Evolutionary conservation across 495 filamentous ascomycete species (phyloP), one percentile per base, ranked within the genome.

Genomic region (Penicillium diatomitis): DNA sequence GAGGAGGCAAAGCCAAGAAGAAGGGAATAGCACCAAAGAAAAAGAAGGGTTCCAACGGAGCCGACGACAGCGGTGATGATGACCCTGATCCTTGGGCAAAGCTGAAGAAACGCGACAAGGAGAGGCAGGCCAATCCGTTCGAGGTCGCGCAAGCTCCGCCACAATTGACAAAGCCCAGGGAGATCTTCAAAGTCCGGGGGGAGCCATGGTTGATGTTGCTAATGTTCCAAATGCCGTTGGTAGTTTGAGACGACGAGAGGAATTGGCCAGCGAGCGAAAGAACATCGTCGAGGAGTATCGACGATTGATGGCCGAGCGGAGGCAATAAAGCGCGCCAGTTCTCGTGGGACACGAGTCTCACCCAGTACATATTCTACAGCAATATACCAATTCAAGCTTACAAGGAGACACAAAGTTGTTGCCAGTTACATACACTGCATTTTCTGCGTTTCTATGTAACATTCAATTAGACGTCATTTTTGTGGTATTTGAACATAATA

Each of bases 91-190:
- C 88, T 7, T 98, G 91, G 90, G 82, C 77, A 44, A 80, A 77
- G 50, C 64, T 97, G 54, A 71, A 68, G 53, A 72, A 69, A 36
- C 74, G 80, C 34, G 81, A 75, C 8, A 76, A 79, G 29, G 85
- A 78, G 61, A 70, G 76, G 36, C 48, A 58, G 51, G 36, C 65
- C 44, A 64, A 68, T 67, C 71, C 95, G 44, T 80, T 90, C 58
- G 90, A 96, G 58, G 81, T 91, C 35, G 90, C 80, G 6, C 67
- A 82, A 41, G 90, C 87, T 10, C 92, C 92, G 35, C 92, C 92
- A 6, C 77, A 81, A 53, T 73, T 96, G 52, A 80, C 70, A 43
- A 74, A 72, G 42, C 82, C 83, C 5, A 81, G 73, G 55, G 81
- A 80, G 68, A 84, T 84, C 41, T 79, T 94, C 49, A 81, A 86